Evolutionary conservation across 2,329 filamentous ascomycete species (phyloP).

Genomic region (Nannizziopsis arthrosporioides): DNA sequence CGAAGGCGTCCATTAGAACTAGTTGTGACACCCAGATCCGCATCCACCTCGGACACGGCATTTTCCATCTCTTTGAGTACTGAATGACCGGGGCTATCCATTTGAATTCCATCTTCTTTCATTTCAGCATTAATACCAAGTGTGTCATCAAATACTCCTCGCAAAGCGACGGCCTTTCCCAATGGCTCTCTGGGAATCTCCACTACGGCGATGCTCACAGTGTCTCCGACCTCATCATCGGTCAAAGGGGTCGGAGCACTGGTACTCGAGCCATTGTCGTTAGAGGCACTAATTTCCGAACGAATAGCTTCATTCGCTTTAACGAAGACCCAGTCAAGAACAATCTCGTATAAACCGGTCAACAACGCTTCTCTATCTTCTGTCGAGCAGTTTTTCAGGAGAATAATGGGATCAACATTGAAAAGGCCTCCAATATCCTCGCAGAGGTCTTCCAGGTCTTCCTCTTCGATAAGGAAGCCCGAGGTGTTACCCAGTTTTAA

Average conservation of each 20-base stretch:
- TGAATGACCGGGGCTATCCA: conserved; percentile 61
- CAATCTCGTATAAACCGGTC: conserved; percentile 76
- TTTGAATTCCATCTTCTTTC: conserved; percentile 85
- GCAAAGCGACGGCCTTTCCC: conserved; percentile 78
- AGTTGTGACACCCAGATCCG: conserved; percentile 64
- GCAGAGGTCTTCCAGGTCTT: conserved; percentile 71
- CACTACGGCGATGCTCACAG: conserved; percentile 76
- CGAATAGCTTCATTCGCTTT: conserved; percentile 81
- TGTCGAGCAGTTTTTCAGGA: conserved; percentile 67
- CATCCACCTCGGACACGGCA: conserved; percentile 62
- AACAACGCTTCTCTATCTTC: conserved; percentile 75
- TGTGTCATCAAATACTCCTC: conserved; percentile 84
- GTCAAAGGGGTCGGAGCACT: conserved; percentile 54
- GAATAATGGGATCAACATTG: conserved; percentile 72
- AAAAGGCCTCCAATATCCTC: conserved; percentile 81
- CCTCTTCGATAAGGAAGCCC: conserved; percentile 72
- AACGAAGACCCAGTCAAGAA: conserved; percentile 86
- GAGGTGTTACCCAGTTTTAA: conserved; percentile 86
- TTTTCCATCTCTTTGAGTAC: conserved; percentile 78
- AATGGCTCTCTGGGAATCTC: conserved; percentile 71
- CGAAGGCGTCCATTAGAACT: conserved; percentile 58
- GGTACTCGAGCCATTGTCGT: conserved; percentile 52
- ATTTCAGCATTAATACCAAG: conserved; percentile 92
- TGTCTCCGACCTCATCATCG: conserved; percentile 63
- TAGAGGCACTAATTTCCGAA: conserved; percentile 57